Base-by-base conservation (phyloP, 2,329 filamentous ascomycete species). In the Aspergillus fructus region DNA sequence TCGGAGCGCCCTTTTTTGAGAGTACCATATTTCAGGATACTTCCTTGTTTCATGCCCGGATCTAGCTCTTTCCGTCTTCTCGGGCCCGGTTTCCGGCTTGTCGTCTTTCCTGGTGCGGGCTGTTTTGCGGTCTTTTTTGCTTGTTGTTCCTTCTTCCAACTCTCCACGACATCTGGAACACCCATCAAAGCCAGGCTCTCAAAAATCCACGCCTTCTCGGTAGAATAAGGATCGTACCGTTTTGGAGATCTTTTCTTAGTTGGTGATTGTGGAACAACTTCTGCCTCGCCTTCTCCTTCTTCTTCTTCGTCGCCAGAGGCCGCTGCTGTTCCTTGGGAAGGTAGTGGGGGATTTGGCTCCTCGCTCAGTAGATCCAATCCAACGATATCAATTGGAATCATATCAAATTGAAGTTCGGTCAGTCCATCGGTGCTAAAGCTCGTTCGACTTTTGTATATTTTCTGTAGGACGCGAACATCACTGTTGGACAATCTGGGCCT, bases 401-500 rank as follows among this genome's bases (percentile, higher is more conserved):
- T 96, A 2, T 89, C 86, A 21, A 97, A 75, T 6, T 93, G 87
- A 9, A 97, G 72, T 70, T 97, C 93, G 2, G 86, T 81, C 4
- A 86, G 85, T 1, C 83, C 85, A 68, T 96, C 93, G 0, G 89
- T 93, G 52, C 84, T 87, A 43, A 85, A 83, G 72, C 96, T 92
- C 5, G 79, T 79, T 57, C 93, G 82, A 49, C 82, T 84, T 4
- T 82, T 86, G 53, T 87, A 86, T 8, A 97, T 86, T 1, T 81
- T 83, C 55, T 83, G 83, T 21, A 96, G 80, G 13, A 90, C 73
- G 5, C 56, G 78, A 67, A 70, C 86, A 81, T 46, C 79, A 75
- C 55, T 78, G 71, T 64, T 81, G 59, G 69, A 73, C 15, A 65
- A 73, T 64, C 49, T 74, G 57, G 61, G 77, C 40, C 40, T 34